A percentile compares a stretch with the other conserved stretches of the same genome.
Conservation (phyloP, 371 early-diverging fungal species). For the Haplosporangium sp. region DNA sequence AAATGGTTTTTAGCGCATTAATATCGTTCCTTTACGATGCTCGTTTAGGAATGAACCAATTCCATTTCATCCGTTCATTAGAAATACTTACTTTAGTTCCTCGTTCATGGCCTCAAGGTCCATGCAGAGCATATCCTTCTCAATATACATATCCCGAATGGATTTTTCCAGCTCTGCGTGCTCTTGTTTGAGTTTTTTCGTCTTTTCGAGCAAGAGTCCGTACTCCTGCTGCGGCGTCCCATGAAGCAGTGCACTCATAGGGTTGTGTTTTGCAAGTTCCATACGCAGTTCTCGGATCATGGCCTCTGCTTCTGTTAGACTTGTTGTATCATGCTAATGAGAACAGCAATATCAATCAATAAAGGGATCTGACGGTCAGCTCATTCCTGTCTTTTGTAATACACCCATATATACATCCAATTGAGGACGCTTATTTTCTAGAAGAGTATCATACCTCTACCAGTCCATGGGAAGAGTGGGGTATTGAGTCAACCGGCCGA, state of each 20-base stretch:
- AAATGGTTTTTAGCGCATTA: neutral
- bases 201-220: constrained; percentile 22
- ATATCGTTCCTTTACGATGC: too few species aligned
- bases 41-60: too few species aligned
- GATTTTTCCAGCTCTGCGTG: constrained; percentile 19
- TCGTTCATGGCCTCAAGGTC: constrained; percentile 40
- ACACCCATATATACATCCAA: neutral
- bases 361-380: neutral
- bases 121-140: constrained; percentile 38
- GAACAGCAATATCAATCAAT: neutral
- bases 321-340: constrained; percentile 11
- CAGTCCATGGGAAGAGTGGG: neutral
- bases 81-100: constrained; percentile 14
- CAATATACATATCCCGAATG: constrained; percentile 22
- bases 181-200: constrained; percentile 11
- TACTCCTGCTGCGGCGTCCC: constrained; percentile 35
- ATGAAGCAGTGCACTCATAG: constrained; percentile 30
- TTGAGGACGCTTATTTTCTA: neutral
- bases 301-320: constrained; percentile 4
- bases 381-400: too few species aligned
- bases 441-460: constrained; percentile 7
- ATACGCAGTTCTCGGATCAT: constrained; percentile 24
- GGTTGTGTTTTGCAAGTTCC: constrained; percentile 38
- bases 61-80: neutral
- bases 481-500: constrained; percentile 3